Base-by-base conservation (phyloP, 2,329 filamentous ascomycete species). In the Fusarium nygamai region DNA sequence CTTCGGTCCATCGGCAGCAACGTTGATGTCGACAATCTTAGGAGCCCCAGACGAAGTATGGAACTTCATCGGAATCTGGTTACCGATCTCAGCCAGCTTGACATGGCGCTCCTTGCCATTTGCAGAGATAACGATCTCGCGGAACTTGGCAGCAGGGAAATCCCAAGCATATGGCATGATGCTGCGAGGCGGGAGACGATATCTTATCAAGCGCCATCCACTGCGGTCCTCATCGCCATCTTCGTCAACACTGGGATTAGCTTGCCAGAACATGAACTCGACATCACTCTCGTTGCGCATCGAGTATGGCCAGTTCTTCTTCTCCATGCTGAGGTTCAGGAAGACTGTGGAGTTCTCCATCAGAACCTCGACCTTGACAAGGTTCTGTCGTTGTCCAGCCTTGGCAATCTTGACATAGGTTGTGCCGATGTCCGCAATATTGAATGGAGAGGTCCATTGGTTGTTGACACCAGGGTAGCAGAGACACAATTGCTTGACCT, bases 81-180 rank as follows among this genome's bases (percentile, higher is more conserved):
- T 98, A 31, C 96, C 96, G 78, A 99, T 99, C 81, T 99, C 96
- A 6, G 96, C 94, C 74, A 99, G 88, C 82, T 97, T 98, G 81
- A 99, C 93, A 79, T 98, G 94, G 36, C 96, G 89, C 80, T 98
- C 95, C 69, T 81, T 84, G 59, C 79, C 78, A 29, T 80, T 80
- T 2, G 81, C 73, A 34, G 82, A 76, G 80, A 99, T 91, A 57
- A 98, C 91, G 44, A 99, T 90, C 81, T 98, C 96, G 79, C 96
- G 97, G 84, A 94, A 93, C 84, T 97, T 98, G n/a, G 95, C 95
- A 3, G 96, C 96, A 3, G 96, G 97, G 83, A 98, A 99, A 81
- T 99, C 97, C 96, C 96, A 99, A 4, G 96, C 96, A 79, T 99
- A 99, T 2, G 97, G 96, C 96, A 99, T 99, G 82, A 99, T 98